Evolutionary conservation across 441 rosid species (phyloP).

Genomic region (Cnidoscolus chayamansa): DNA sequence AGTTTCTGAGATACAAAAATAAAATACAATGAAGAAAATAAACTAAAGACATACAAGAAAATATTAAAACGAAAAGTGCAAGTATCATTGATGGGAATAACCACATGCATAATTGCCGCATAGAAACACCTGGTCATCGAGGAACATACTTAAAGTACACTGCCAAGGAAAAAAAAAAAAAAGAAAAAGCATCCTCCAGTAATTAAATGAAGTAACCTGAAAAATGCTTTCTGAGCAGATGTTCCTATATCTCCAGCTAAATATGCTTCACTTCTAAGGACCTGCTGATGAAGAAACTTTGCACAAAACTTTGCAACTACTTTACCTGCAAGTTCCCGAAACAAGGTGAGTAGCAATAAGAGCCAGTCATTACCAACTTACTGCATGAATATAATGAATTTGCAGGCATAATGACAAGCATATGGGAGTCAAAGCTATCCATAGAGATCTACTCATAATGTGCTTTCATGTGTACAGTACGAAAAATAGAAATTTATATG

Average conservation of each 20-base stretch:
- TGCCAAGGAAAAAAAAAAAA: background rate
- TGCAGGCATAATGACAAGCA: background rate
- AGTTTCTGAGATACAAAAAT: background rate
- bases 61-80: background rate
- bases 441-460: background rate
- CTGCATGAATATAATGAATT: background rate
- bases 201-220: conserved; percentile 49
- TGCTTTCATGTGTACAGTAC: background rate
- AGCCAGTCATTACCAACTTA: background rate
- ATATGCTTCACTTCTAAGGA: conserved; percentile 63
- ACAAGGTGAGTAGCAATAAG: conserved; percentile 11
- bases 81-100: background rate
- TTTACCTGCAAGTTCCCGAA: conserved; percentile 53
- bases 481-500: background rate
- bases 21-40: background rate
- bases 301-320: conserved; percentile 91
- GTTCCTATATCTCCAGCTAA: conserved; percentile 69
- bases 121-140: background rate
- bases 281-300: conserved; percentile 83
- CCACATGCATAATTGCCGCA: background rate
- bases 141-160: background rate
- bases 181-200: background rate
- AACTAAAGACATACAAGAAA: background rate
- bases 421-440: background rate
- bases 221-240: conserved; percentile 65